Percentiles rank a stretch among this genome's conserved stretches.
Evolutionary conservation across 371 early-diverging fungal genomes (phyloP).

Genomic region (Rhizopus sp.): DNA sequence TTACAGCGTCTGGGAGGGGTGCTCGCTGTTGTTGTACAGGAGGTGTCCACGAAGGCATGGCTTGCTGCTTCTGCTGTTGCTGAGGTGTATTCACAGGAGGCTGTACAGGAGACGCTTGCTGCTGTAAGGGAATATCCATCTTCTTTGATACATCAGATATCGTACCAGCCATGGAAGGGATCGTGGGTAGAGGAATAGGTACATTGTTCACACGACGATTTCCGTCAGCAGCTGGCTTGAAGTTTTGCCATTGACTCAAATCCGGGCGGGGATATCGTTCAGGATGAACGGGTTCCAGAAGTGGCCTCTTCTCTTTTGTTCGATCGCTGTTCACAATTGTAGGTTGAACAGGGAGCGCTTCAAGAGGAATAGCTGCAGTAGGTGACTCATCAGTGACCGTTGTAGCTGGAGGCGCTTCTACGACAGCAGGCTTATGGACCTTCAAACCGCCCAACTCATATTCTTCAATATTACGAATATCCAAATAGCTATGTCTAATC

Average conservation of each 20-base stretch:
- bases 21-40: constrained; percentile 12
- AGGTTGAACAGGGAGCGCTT: constrained; percentile 2
- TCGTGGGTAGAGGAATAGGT: constrained; percentile 6
- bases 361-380: constrained; percentile 4
- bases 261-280: constrained; percentile 81
- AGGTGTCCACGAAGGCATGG: constrained; percentile 12
- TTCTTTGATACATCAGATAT: constrained; percentile 4
- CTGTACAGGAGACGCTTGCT: constrained; percentile 7
- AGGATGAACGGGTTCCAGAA: constrained; percentile 71
- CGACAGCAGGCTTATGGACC: not conserved
- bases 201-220: constrained; percentile 26
- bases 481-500: constrained; percentile 67
- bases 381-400: constrained; percentile 1
- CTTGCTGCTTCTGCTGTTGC: constrained; percentile 15
- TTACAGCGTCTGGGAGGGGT: constrained; percentile 60
- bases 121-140: not conserved
- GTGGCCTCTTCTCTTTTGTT: constrained; percentile 44
- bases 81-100: constrained; percentile 12
- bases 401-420: constrained; percentile 8
- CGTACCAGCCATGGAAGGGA: constrained; percentile 10
- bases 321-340: constrained; percentile 8
- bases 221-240: constrained; percentile 59
- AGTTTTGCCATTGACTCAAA: constrained; percentile 71
- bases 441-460: constrained; percentile 47
- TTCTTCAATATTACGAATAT: constrained; percentile 60